Conservation (phyloP, 768 basidiomycete genomes). For the Asterophora lycoperdoides region DNA sequence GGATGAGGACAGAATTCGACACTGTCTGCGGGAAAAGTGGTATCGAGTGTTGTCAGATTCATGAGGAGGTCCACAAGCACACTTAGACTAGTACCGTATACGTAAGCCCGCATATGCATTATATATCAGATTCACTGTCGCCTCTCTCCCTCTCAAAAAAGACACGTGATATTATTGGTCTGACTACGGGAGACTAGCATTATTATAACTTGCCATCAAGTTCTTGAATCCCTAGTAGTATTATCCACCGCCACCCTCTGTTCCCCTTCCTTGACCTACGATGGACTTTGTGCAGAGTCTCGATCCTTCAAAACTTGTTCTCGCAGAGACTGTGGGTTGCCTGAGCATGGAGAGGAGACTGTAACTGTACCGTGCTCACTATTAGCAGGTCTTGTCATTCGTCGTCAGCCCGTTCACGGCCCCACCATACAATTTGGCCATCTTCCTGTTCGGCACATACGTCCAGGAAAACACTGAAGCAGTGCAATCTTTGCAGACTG, state of each 20-base stretch:
- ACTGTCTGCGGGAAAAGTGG: conserved; percentile 82
- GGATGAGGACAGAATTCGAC: conserved; percentile 86
- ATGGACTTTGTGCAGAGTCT: conserved; percentile 71
- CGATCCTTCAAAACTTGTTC: conserved; percentile 66
- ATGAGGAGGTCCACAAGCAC: background rate
- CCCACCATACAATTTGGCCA: conserved; percentile 76
- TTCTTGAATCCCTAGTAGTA: too few species aligned
- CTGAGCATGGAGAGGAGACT: background rate
- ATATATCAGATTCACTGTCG: too few species aligned
- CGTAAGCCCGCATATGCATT: conserved; percentile 1
- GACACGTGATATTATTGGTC: too few species aligned
- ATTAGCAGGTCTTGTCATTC: conserved; percentile 56
- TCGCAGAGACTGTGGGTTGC: conserved; percentile 51
- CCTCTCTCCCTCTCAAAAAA: too few species aligned
- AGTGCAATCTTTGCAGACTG: conserved; percentile 58
- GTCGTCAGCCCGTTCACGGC: conserved; percentile 48
- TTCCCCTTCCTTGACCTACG: background rate
- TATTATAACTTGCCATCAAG: too few species aligned
- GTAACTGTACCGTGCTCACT: background rate
- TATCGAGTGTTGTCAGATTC: conserved; percentile 41
- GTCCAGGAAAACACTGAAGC: conserved; percentile 68
- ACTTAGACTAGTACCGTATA: background rate
- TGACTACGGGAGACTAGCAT: too few species aligned
- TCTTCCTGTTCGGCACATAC: conserved; percentile 75
- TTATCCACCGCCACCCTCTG: background rate